Percentiles rank a stretch among this genome's conserved stretches.
These are phyloP conservation scores for Aspergillus pseudotamarii DNA, from an alignment of 2,329 filamentous ascomycete genomes.

Conservation along the genomic window DNA sequence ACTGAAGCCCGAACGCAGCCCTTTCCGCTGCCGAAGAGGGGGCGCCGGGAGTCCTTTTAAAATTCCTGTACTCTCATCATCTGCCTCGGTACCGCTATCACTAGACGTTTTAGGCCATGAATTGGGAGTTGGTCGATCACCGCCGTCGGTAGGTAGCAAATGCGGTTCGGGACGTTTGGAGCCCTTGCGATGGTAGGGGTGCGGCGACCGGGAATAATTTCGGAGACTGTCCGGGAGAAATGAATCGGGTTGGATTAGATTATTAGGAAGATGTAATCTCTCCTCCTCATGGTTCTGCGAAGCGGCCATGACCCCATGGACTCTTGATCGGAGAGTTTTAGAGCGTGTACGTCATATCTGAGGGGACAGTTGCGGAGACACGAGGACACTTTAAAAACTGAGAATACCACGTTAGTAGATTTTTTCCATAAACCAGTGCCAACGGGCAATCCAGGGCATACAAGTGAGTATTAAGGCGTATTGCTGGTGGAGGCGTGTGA, in stretches of 20 bases:
- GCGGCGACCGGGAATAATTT: constrained; percentile 63
- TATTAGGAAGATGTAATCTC: constrained; percentile 24
- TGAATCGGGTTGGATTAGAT: constrained; percentile 20
- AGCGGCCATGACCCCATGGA: constrained; percentile 39
- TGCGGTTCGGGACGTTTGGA: constrained; percentile 59
- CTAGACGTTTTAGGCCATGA: constrained; percentile 65
- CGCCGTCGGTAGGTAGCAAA: constrained; percentile 40
- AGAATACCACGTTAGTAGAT: not conserved
- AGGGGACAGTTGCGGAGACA: constrained; percentile 10
- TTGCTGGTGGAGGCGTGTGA: not conserved
- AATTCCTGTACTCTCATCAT: constrained; percentile 79
- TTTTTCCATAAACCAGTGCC: not conserved
- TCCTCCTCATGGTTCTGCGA: constrained; percentile 34
- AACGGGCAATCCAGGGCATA: not conserved
- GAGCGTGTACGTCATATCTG: constrained; percentile 34
- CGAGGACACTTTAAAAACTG: not conserved
- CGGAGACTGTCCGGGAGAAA: constrained; percentile 41
- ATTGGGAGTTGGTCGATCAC: constrained; percentile 34
- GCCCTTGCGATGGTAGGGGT: constrained; percentile 67
- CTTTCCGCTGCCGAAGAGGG: constrained; percentile 72
- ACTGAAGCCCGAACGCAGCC: constrained; percentile 58
- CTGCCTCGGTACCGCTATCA: constrained; percentile 92
- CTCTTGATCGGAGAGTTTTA: constrained; percentile 20
- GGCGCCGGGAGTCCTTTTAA: constrained; percentile 84
- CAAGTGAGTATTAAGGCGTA: not conserved